Conservation (phyloP, 2,329 filamentous ascomycete species). For the Celoporthe dispersa region DNA sequence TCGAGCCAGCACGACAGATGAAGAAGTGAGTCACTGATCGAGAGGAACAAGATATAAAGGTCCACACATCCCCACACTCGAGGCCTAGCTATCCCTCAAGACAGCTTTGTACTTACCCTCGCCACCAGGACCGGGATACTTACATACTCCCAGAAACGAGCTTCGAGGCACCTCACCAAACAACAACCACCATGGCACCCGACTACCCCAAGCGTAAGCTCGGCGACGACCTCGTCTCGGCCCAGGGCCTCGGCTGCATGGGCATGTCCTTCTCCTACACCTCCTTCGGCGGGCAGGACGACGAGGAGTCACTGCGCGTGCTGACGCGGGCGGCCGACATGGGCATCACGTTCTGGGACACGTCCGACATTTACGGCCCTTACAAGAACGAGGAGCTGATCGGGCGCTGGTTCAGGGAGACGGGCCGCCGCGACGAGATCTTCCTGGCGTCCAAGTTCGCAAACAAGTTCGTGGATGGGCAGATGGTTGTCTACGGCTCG, state of each 20-base stretch:
- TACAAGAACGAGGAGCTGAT: slow-evolving; percentile 45
- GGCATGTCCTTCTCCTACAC: slow-evolving; percentile 27
- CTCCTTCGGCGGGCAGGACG: slow-evolving; percentile 28
- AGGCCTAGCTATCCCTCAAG: background rate
- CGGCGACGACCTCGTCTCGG: slow-evolving; percentile 27
- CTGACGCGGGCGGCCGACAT: slow-evolving; percentile 32
- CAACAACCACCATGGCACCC: slow-evolving; percentile 11
- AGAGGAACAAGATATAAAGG: background rate
- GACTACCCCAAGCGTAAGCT: slow-evolving; percentile 26
- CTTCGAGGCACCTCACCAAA: slow-evolving; percentile 18
- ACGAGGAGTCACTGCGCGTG: slow-evolving; percentile 30
- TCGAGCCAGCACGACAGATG: no score
- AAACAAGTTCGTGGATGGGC: slow-evolving; percentile 32
- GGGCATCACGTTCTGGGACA: slow-evolving; percentile 32
- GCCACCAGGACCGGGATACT: background rate
- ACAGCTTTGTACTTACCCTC: background rate
- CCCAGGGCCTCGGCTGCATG: slow-evolving; percentile 29
- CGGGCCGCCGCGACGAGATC: slow-evolving; percentile 48
- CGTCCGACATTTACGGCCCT: slow-evolving; percentile 26
- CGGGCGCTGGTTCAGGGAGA: slow-evolving; percentile 49
- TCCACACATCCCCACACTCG: background rate
- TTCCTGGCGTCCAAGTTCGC: slow-evolving; percentile 50
- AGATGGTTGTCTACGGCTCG: slow-evolving; percentile 31
- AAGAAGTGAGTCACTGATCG: background rate
- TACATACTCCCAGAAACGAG: background rate